phyloP scores from a whole-genome alignment of 371 early-diverging fungal species.

The Vairimorpha necatrix region DNA sequence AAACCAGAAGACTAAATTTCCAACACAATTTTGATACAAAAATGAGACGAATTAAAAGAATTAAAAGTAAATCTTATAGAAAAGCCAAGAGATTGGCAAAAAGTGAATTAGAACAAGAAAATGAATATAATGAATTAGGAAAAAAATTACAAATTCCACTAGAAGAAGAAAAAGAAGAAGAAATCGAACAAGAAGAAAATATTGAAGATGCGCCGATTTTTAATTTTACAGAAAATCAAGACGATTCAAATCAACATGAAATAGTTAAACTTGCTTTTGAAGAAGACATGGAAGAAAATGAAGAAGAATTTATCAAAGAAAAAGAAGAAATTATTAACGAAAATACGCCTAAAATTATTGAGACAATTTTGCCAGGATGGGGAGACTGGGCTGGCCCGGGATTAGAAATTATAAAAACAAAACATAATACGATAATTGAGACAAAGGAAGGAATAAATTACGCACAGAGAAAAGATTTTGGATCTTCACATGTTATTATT shows the following conservation, averaged over 20 bases:
- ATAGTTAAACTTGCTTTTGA: slow-evolving; percentile 43
- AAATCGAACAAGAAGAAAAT: slow-evolving; percentile 27
- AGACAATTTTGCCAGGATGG: slow-evolving; percentile 62
- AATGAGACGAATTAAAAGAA: slow-evolving; percentile 59
- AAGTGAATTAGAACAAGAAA: not conserved
- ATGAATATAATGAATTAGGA: not conserved
- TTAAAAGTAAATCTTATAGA: slow-evolving; percentile 63
- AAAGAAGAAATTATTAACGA: slow-evolving; percentile 41
- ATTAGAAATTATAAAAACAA: slow-evolving; percentile 47
- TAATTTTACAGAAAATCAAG: slow-evolving; percentile 18
- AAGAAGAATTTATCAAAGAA: slow-evolving; percentile 57
- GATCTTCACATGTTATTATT: slow-evolving; percentile 58
- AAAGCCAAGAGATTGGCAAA: slow-evolving; percentile 36
- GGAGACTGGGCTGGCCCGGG: slow-evolving; percentile 61
- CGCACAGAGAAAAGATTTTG: slow-evolving; percentile 62
- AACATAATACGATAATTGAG: slow-evolving; percentile 48
- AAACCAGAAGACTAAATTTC: slow-evolving; percentile 27
- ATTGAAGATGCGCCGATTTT: slow-evolving; percentile 13
- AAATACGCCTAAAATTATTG: slow-evolving; percentile 54
- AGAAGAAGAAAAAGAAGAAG: slow-evolving; percentile 10
- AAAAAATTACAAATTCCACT: not conserved
- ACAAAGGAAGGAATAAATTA: slow-evolving; percentile 54
- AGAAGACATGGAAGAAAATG: slow-evolving; percentile 32
- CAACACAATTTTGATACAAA: slow-evolving; percentile 49
- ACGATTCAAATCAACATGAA: slow-evolving; percentile 18